phyloP scores from a whole-genome alignment of 129 eudicot genomes.

The Chrysanthemum makinoi region DNA sequence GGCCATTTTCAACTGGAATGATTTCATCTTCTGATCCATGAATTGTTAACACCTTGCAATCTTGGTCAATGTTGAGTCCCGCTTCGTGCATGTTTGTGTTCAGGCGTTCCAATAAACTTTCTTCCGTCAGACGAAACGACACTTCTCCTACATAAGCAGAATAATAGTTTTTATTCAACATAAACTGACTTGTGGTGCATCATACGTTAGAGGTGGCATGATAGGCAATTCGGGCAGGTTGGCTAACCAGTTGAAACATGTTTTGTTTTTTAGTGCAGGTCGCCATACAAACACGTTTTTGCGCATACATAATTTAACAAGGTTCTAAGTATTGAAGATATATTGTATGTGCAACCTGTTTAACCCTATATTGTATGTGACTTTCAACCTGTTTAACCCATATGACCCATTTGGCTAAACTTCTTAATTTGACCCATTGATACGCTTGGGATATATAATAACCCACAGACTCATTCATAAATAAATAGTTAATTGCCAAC shows the following conservation, averaged over 20 bases:
- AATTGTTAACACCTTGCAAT: slow-evolving; percentile 56
- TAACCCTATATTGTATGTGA: no score
- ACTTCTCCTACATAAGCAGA: slow-evolving; percentile 9
- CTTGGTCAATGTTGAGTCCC: slow-evolving; percentile 1
- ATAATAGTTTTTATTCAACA: background rate
- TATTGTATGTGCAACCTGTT: no score
- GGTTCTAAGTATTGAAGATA: no score
- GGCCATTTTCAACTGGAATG: slow-evolving; percentile 63
- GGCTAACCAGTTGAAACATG: no score
- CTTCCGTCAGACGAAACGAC: slow-evolving; percentile 12
- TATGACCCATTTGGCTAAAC: no score
- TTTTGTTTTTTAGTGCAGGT: no score
- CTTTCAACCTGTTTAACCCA: no score
- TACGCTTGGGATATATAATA: background rate
- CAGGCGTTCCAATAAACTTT: slow-evolving; percentile 23
- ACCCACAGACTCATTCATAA: no score
- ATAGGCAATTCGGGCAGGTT: no score
- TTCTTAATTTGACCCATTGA: background rate
- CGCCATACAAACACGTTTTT: no score
- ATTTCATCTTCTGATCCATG: slow-evolving; percentile 77
- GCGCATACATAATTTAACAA: no score
- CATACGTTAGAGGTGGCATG: no score
- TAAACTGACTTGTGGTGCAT: background rate
- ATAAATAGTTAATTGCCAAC: background rate
- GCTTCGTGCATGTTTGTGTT: slow-evolving; percentile 26